Evolutionary conservation across 768 basidiomycete species (phyloP).

Genomic region (Holtermannia corniformis): DNA sequence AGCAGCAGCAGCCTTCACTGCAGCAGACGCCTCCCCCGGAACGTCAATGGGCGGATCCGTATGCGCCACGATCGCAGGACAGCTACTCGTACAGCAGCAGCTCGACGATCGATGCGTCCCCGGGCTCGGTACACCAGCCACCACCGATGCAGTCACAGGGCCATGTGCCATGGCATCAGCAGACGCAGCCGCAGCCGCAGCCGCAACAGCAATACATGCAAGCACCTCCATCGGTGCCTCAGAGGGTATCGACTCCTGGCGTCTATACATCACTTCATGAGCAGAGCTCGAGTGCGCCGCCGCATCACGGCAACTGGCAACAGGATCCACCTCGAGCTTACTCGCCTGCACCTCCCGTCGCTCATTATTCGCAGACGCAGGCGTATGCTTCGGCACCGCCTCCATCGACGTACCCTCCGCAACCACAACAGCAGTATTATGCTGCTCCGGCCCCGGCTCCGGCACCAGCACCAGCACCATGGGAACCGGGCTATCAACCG

Average conservation of each 20-base stretch:
- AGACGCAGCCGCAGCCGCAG: slow-evolving; percentile 21
- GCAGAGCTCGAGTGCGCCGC: neutral
- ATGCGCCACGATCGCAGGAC: neutral
- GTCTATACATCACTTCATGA: neutral
- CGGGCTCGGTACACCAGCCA: neutral
- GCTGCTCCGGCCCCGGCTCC: neutral
- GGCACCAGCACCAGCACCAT: neutral
- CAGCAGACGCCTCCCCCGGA: neutral
- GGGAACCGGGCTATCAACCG: neutral
- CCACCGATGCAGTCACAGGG: slow-evolving; percentile 5
- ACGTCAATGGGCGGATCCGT: neutral
- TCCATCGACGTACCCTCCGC: neutral
- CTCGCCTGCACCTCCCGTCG: neutral
- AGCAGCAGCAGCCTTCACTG: neutral
- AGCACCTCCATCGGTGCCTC: neutral
- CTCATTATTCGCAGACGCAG: neutral
- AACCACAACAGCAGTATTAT: too few relatives aligned
- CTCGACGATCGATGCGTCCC: neutral
- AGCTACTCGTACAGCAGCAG: neutral
- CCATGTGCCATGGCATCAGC: slow-evolving; percentile 36
- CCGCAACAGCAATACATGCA: neutral
- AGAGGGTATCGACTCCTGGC: neutral
- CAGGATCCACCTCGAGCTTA: neutral
- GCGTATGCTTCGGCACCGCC: slow-evolving; percentile 2
- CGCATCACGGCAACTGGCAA: neutral